Evolutionary conservation across 768 basidiomycete genomes (phyloP), one percentile per base, ranked within the genome.

Genomic region (Hemileccinum impolitum): DNA sequence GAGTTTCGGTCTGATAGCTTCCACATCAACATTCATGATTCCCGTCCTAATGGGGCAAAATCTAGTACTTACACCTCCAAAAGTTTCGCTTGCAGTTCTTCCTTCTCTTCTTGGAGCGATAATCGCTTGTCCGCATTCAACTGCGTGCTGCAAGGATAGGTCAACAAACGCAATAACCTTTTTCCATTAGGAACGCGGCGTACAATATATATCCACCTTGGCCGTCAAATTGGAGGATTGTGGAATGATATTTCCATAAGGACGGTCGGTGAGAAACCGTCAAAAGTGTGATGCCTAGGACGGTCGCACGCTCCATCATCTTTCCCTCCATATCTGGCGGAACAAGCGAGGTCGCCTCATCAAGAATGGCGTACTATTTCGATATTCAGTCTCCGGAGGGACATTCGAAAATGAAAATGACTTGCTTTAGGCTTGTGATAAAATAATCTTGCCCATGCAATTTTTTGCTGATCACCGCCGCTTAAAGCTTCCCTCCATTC

Each of bases 211-310:
- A 97, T 52, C 90, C 90, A 30, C 95, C 95, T 67, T 90, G 86
- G 7, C 95, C 95, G 59, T 97, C 91, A 62, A 90, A 93, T 62
- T 94, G 90, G 54, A 95, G 69, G 48, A 95, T 91, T 62, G 86
- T 82, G 8, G 85, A 78, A 63, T 95, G 93, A 62, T 94, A 91
- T 64, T 87, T 86, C 92, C 94, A 98, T 53, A 97, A 66, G 25
- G 90, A 93, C 18, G 94, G 90, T 9, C 94, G 84, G 72, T 98
- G 94, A 32, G 93, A 95, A 28, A 98, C 94, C 1, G 94, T 97
- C 55, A 98, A 70, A 21, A 98, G 77, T 0, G 94, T 97, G 60
- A 97, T 97, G 2, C 87, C 89, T 23, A 96, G 74, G 44, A 77
- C 72, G 0, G 89, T 88, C 2, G 94, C 94, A 58, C 89, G 80